Conservation (phyloP, 345 rosid species). For the Microthlaspi erraticum region DNA sequence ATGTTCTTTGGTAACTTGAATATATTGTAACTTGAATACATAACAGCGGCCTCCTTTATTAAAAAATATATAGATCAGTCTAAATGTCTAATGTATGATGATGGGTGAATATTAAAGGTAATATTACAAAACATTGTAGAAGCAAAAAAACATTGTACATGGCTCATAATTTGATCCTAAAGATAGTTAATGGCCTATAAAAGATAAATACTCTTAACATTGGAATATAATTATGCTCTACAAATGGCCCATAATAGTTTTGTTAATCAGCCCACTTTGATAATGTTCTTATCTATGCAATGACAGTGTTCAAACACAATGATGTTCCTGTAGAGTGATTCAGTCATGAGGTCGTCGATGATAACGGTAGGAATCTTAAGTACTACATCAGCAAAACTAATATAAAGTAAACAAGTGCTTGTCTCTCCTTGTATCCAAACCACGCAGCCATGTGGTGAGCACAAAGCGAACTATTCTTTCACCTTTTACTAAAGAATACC, state of each 20-base stretch:
- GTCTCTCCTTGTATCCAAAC: not conserved
- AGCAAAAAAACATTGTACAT: too few species aligned
- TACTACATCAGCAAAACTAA: slow-evolving; percentile 30
- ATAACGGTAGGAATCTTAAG: slow-evolving; percentile 25
- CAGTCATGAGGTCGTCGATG: slow-evolving; percentile 39
- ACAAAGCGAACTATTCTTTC: slow-evolving; percentile 48
- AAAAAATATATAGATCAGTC: too few species aligned
- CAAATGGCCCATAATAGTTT: too few species aligned
- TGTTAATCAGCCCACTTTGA: not conserved
- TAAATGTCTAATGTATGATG: too few species aligned
- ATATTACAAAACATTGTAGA: too few species aligned
- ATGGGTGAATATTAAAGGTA: too few species aligned
- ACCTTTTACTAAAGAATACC: slow-evolving; percentile 50
- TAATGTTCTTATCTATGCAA: not conserved
- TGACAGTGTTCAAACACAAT: slow-evolving; percentile 42
- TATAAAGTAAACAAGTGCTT: slow-evolving; percentile 40
- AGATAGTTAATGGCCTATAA: too few species aligned
- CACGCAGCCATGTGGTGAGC: slow-evolving; percentile 43
- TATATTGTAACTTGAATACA: not conserved
- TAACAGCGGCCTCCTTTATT: too few species aligned
- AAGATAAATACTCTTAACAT: too few species aligned
- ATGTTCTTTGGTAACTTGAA: not conserved
- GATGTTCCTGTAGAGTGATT: slow-evolving; percentile 34
- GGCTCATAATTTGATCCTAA: too few species aligned
- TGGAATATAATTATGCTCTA: too few species aligned